A percentile compares a stretch with the other conserved stretches of the same genome.
Evolutionary conservation across 208 protist species (phyloP).

Genomic region (Entamoeba histolytica): DNA sequence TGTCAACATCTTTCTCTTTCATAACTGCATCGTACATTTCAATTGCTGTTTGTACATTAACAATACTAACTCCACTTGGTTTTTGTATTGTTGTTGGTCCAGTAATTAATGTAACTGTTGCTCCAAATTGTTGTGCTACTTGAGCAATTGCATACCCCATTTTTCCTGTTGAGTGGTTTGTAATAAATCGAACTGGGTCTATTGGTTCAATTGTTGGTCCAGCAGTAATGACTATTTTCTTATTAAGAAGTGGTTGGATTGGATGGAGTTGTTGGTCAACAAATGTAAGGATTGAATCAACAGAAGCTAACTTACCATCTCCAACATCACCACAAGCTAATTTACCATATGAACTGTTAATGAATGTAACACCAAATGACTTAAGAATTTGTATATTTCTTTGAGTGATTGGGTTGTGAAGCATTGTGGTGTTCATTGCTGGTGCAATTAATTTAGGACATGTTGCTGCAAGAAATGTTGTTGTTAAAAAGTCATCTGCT

Average conservation of each 20-base stretch:
- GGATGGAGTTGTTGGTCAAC: neutral
- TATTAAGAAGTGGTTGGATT: neutral
- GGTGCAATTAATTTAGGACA: neutral
- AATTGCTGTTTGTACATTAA: neutral
- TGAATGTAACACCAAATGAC: neutral
- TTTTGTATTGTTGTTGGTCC: neutral
- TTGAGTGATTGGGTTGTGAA: neutral
- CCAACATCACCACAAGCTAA: slow-evolving; percentile 6
- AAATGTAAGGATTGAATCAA: neutral
- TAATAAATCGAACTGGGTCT: slow-evolving; percentile 9
- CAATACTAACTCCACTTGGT: neutral
- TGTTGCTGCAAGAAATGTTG: neutral
- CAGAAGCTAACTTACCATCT: neutral
- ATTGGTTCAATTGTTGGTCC: slow-evolving; percentile 4
- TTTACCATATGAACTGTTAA: neutral
- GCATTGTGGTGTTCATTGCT: slow-evolving; percentile 6
- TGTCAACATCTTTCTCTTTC: neutral
- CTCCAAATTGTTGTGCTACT: neutral
- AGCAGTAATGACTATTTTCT: slow-evolving; percentile 1
- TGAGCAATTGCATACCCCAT: neutral
- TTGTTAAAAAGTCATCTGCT: slow-evolving; percentile 1
- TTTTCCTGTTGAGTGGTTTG: slow-evolving; percentile 9
- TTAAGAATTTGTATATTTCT: slow-evolving; percentile 4
- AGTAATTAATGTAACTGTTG: neutral
- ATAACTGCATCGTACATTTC: neutral